Evolutionary conservation across 1,139 yeast genomes (phyloP).

Genomic region (Hemisphaericaspora xylofermentans): DNA sequence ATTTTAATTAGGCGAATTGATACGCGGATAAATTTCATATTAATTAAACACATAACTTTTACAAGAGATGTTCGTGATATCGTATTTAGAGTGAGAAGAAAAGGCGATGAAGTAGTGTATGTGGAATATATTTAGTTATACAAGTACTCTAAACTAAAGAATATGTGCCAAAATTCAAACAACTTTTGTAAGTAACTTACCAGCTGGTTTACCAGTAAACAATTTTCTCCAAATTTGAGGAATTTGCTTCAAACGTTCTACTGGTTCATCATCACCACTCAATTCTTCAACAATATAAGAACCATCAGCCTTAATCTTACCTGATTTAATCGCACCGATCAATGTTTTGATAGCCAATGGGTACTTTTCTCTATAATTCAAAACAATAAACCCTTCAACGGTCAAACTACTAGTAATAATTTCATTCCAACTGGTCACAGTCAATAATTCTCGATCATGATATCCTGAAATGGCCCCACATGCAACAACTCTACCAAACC

Average conservation of each 20-base stretch:
- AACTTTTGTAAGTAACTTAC: slow-evolving; percentile 37
- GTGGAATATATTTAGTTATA: background rate
- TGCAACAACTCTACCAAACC: slow-evolving; percentile 49
- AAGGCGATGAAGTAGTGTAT: no score
- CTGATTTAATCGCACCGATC: slow-evolving; percentile 34
- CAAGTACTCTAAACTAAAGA: background rate
- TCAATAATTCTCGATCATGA: slow-evolving; percentile 38
- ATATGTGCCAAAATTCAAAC: slow-evolving; percentile 12
- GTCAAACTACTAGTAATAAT: slow-evolving; percentile 49
- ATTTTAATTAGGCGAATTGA: background rate
- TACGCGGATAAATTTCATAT: no score
- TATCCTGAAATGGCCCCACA: slow-evolving; percentile 67
- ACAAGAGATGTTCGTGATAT: no score
- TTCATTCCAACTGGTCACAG: slow-evolving; percentile 38
- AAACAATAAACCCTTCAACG: slow-evolving; percentile 49
- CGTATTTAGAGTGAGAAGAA: no score
- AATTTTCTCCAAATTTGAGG: slow-evolving; percentile 32
- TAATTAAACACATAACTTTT: no score
- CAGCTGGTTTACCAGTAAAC: slow-evolving; percentile 33
- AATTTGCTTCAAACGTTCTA: slow-evolving; percentile 22
- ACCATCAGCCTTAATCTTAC: slow-evolving; percentile 36
- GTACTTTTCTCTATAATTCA: slow-evolving; percentile 33
- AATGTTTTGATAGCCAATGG: slow-evolving; percentile 37
- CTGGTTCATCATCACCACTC: slow-evolving; percentile 16
- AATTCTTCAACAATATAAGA: slow-evolving; percentile 28